These are phyloP conservation scores for peach (Prunus persica) DNA, from an alignment of 306 rosid genomes.

Conservation along the genomic window DNA sequence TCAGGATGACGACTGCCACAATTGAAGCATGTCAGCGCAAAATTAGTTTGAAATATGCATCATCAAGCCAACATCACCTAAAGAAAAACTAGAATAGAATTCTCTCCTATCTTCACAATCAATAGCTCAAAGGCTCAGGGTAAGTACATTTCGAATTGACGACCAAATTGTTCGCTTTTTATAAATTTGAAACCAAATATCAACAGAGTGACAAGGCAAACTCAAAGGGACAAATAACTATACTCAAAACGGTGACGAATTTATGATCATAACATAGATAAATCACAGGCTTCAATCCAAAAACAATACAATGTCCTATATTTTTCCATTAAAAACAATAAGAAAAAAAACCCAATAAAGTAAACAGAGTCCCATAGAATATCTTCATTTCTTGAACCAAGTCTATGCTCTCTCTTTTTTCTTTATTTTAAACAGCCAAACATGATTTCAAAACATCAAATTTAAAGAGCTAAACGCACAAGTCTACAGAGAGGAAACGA, in stretches of 20 bases:
- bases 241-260: background rate
- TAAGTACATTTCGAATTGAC: background rate
- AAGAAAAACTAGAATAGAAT: background rate
- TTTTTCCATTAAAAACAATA: background rate
- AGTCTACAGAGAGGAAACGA: background rate
- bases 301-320: no score
- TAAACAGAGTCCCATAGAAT: background rate
- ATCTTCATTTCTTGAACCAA: background rate
- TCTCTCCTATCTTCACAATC: background rate
- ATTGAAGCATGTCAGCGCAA: background rate
- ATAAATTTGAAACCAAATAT: background rate
- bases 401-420: background rate
- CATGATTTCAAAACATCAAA: background rate
- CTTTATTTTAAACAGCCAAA: background rate
- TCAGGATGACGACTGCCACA: conserved; percentile 90
- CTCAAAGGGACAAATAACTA: background rate
- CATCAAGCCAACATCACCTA: background rate
- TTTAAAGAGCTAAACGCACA: background rate
- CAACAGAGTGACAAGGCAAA: background rate
- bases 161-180: background rate
- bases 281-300: background rate
- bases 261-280: background rate
- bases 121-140: background rate
- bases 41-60: background rate
- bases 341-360: background rate